These are phyloP conservation scores for Parafenestella ontariensis DNA, from an alignment of 2,329 filamentous ascomycete genomes.

Conservation along the genomic window DNA sequence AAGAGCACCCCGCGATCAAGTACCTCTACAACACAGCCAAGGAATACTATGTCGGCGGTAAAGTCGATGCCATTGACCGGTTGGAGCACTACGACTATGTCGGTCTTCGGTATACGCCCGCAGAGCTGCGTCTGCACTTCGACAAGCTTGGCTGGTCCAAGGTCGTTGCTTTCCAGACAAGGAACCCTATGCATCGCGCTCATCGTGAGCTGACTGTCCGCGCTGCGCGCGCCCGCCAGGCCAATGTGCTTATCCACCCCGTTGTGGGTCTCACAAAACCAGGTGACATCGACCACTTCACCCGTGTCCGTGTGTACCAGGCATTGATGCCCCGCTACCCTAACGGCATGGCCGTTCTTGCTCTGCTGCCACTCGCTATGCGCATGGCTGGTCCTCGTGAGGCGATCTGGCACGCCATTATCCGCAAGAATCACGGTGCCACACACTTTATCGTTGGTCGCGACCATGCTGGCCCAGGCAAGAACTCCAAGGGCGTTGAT, in stretches of 20 bases:
- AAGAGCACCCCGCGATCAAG: slow-evolving; percentile 89
- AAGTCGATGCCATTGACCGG: slow-evolving; percentile 92
- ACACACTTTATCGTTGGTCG: slow-evolving; percentile 99
- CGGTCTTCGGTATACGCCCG: slow-evolving; percentile 89
- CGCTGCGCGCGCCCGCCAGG: slow-evolving; percentile 92
- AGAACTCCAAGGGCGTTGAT: slow-evolving; percentile 96
- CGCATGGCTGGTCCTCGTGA: slow-evolving; percentile 98
- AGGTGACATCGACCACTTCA: slow-evolving; percentile 99
- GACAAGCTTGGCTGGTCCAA: slow-evolving; percentile 99
- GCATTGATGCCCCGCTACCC: slow-evolving; percentile 95
- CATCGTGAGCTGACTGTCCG: slow-evolving; percentile 98
- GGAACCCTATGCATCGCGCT: slow-evolving; percentile 98
- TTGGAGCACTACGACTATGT: slow-evolving; percentile 99
- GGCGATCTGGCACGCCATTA: slow-evolving; percentile 99
- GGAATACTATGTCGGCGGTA: slow-evolving; percentile 94
- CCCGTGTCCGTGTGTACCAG: slow-evolving; percentile 97
- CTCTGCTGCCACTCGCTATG: slow-evolving; percentile 95
- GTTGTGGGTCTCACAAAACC: slow-evolving; percentile 99
- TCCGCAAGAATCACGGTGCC: slow-evolving; percentile 98
- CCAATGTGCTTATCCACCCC: slow-evolving; percentile 98
- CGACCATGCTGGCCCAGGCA: slow-evolving; percentile 96
- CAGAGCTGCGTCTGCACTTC: slow-evolving; percentile 94
- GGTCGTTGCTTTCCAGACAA: slow-evolving; percentile 98
- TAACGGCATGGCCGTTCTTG: slow-evolving; percentile 98
- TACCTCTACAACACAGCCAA: slow-evolving; percentile 82